phyloP scores from a whole-genome alignment of 257 asterid species.

The Solanum rostratum region DNA sequence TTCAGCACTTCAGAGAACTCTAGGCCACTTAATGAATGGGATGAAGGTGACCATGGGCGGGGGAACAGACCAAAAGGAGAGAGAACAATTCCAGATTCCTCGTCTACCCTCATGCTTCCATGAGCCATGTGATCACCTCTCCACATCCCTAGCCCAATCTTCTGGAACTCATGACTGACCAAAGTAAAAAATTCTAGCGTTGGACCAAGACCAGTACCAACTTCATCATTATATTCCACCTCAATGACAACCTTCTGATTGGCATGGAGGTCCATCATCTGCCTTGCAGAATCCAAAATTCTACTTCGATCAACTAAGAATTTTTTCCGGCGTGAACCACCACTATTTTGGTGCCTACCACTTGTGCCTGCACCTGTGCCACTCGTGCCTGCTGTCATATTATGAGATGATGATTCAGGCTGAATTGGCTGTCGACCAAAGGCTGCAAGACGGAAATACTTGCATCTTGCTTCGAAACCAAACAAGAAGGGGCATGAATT shows the following conservation, averaged over 20 bases:
- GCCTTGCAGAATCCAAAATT: conserved; percentile 65
- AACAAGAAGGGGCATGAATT: conserved; percentile 69
- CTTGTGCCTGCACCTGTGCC: conserved; percentile 21
- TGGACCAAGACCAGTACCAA: conserved; percentile 98
- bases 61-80: conserved; percentile 84
- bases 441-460: conserved; percentile 62
- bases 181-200: conserved; percentile 83
- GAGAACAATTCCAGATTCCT: conserved; percentile 27
- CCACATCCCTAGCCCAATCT: conserved; percentile 74
- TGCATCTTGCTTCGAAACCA: conserved; percentile 77
- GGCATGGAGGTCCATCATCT: conserved; percentile 68
- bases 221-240: conserved; percentile 91
- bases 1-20: conserved; percentile 43
- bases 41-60: conserved; percentile 65
- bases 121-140: conserved; percentile 48
- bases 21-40: conserved; percentile 16
- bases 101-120: conserved; percentile 14
- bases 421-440: conserved; percentile 38
- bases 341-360: conserved; percentile 40
- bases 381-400: conserved; percentile 23
- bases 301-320: conserved; percentile 61
- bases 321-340: conserved; percentile 48
- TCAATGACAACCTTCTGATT: conserved; percentile 54
- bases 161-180: conserved; percentile 85
- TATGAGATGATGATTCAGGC: conserved; percentile 18